phyloP scores from a whole-genome alignment of 371 early-diverging fungal genomes.

The Blakeslea trispora region DNA sequence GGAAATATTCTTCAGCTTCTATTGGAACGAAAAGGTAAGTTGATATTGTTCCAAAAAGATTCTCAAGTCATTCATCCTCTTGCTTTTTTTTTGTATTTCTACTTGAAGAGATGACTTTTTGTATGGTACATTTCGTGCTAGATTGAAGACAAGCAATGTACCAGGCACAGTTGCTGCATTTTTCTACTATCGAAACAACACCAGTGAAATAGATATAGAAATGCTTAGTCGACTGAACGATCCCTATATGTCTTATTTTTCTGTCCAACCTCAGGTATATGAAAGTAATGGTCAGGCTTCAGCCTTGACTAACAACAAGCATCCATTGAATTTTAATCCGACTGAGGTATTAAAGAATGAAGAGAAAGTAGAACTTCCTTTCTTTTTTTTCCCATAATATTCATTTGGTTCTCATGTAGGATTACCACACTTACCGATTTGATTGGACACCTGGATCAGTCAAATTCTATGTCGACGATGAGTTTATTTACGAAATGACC shows the following conservation, averaged over 20 bases:
- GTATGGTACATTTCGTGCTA: constrained; percentile 47
- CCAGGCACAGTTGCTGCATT: constrained; percentile 48
- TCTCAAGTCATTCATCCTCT: too few relatives aligned
- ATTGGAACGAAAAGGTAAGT: constrained; percentile 42
- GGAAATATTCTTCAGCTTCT: constrained; percentile 30
- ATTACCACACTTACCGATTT: constrained; percentile 48
- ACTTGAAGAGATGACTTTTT: constrained; percentile 34
- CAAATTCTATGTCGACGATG: constrained; percentile 38
- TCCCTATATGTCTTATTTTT: constrained; percentile 40
- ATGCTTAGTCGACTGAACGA: constrained; percentile 30
- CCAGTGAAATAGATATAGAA: constrained; percentile 51
- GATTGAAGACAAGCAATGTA: constrained; percentile 30
- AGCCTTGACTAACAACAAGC: constrained; percentile 32
- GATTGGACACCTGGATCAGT: constrained; percentile 43
- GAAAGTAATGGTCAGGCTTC: constrained; percentile 37
- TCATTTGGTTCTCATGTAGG: constrained; percentile 18
- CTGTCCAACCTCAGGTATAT: constrained; percentile 46
- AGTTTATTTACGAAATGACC: constrained; percentile 25
- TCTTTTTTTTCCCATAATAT: too few relatives aligned
- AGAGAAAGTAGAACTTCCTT: too few relatives aligned
- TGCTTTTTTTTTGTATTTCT: too few relatives aligned
- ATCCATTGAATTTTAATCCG: constrained; percentile 29
- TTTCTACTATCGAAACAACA: constrained; percentile 37
- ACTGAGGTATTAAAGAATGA: constrained; percentile 25
- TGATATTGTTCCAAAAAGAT: too few relatives aligned